Evolutionary conservation across 805 yeast genomes (phyloP), one percentile per base, ranked within the genome.

Genomic region (Hanseniaspora vineae): DNA sequence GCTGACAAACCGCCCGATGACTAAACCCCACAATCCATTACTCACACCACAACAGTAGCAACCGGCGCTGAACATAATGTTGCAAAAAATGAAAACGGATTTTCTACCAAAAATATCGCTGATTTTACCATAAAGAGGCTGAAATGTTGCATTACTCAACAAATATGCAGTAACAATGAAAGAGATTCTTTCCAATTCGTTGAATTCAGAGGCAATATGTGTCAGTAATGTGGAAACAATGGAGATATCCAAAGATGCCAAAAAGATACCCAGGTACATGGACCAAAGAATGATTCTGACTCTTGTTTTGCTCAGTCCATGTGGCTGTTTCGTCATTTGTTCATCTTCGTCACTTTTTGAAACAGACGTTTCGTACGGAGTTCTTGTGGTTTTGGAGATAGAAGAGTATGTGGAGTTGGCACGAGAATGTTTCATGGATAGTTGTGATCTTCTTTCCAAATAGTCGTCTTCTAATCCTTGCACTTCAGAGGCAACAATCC

Each of bases 101-200:
- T 76, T 78, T 51, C 89, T 66, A 2, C 90, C 88, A 58, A 81
- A 81, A 29, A 81, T 80, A 55, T 82, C 89, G 14, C 84, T 77
- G 8, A 82, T 56, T 55, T 80, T 81, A 9, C 89, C 89, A 53
- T 74, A 79, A 19, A 82, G 61, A 2, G 89, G 89, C 60, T 82
- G 89, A 58, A 80, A 79, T 2, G 85, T 82, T 0, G 88, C 78
- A 42, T 81, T 75, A 1, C 87, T 76, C 42, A 82, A 64, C 42
- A 82, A 63, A 55, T 82, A 82, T 0, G 85, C 74, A 0, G 86
- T 78, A 2, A 85, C 88, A 20, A 82, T 78, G 86, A 87, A 81
- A 14, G 86, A 73, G 29, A 81, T 71, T 51, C 74, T 74, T 3
- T 78, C 77, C 42, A 81, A 66, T 0, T 79, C 80, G 52, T 80